phyloP scores from a whole-genome alignment of 2,329 filamentous ascomycete species.

The Fusarium sublunatum region DNA sequence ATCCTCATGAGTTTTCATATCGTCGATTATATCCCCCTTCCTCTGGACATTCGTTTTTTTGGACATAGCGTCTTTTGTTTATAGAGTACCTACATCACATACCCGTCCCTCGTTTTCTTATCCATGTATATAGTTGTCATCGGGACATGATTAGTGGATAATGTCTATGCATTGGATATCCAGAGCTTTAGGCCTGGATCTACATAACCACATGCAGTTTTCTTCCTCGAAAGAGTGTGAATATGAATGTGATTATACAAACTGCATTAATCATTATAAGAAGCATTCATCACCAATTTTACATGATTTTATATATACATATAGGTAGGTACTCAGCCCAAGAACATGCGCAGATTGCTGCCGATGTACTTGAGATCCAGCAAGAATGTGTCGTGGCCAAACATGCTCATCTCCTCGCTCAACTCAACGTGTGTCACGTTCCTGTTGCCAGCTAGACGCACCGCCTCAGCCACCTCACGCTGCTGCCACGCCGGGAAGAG shows the following conservation, averaged over 20 bases:
- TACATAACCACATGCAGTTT: constrained; percentile 19
- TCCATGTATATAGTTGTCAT: constrained; percentile 29
- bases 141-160: constrained; percentile 40
- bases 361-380: constrained; percentile 93
- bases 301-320: background rate
- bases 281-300: background rate
- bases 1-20: constrained; percentile 28
- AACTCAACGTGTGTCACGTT: constrained; percentile 89
- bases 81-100: constrained; percentile 33
- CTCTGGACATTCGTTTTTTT: constrained; percentile 6
- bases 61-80: constrained; percentile 32
- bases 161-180: constrained; percentile 37
- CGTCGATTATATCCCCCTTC: constrained; percentile 5
- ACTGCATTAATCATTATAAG: background rate
- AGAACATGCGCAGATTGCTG: constrained; percentile 81
- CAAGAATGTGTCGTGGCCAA: constrained; percentile 96
- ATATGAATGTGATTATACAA: background rate
- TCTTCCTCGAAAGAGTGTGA: background rate
- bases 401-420: constrained; percentile 92
- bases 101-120: constrained; percentile 28
- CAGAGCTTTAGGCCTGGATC: constrained; percentile 15
- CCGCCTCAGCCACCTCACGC: constrained; percentile 87
- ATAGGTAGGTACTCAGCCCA: constrained; percentile 61
- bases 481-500: constrained; percentile 99
- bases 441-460: constrained; percentile 80